Evolutionary conservation across 2,329 filamentous ascomycete genomes (phyloP), one percentile per base, ranked within the genome.

Genomic region (Endothia cerciana): DNA sequence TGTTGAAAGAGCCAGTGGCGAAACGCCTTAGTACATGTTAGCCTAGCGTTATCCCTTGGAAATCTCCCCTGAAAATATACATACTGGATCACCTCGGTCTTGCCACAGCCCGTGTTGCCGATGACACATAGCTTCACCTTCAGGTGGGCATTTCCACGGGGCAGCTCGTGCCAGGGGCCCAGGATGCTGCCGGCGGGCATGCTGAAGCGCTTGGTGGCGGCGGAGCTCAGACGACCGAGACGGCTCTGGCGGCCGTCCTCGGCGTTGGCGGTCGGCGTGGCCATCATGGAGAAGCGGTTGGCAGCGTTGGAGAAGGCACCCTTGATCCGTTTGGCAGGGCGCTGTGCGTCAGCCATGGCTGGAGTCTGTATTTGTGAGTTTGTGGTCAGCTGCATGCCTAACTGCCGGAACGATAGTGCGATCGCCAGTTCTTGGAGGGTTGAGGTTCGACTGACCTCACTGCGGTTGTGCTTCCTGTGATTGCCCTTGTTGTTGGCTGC

Each of bases 171-270:
- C 25, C 38, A 43, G 13, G 15, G 25, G 55, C 22, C 11, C 57
- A 59, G 40, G 40, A 28, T 28, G 22, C 25, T 43, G 38, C 57
- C 38, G 25, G 49, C 22, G 8, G 36, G 11, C 33, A 55, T 36
- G 28, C 60, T 62, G 22, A 62, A 28, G 36, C 60, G 49, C 19
- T 45, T 43, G 13, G 51, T 25, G n/a, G 51, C 61, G 15, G 25
- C 61, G 8, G 40, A 53, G 22, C 57, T 38, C 13, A 57, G 51
- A 22, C 40, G 49, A 33, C 22, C 51, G 25, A 57, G 36, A 38
- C 60, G 59, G 40, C 66, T 66, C 64, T 61, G 65, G 33, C 66
- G 61, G n/a, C 66, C 66, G 19, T 64, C 53, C 6, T 51, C 49
- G 2, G 3, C 25, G 22, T 17, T 49, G 2, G 5, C 2, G 17